These are phyloP conservation scores for Globisporangium okanoganense DNA, from an alignment of 352 stramenopile species.

Conservation along the genomic window DNA sequence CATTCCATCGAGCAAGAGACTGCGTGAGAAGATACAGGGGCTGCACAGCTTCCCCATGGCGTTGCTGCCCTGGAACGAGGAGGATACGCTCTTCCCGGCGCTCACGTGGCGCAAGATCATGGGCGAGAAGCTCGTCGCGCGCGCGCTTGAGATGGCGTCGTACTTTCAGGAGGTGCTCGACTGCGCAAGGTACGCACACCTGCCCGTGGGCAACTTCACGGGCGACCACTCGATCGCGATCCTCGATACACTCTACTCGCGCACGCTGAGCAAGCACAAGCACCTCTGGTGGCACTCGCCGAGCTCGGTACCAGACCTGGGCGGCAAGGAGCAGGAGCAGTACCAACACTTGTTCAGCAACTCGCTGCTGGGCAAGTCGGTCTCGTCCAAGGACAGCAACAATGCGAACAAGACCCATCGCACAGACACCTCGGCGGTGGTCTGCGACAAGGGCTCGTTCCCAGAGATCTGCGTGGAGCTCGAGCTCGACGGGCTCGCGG, in stretches of 20 bases:
- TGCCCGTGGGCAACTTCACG: conserved; percentile 95
- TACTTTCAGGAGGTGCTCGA: conserved; percentile 90
- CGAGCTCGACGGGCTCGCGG: conserved; percentile 65
- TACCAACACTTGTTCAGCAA: conserved; percentile 66
- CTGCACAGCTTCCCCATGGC: conserved; percentile 93
- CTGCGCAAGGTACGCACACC: conserved; percentile 85
- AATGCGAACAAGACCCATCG: conserved; percentile 21
- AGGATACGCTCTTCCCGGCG: conserved; percentile 80
- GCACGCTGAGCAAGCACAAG: conserved; percentile 91
- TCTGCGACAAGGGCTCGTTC: conserved; percentile 93
- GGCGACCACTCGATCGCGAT: conserved; percentile 89
- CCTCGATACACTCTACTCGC: conserved; percentile 92
- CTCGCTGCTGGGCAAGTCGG: conserved; percentile 26
- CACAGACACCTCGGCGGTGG: conserved; percentile 55
- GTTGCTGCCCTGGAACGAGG: conserved; percentile 78
- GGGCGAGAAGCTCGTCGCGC: conserved; percentile 65
- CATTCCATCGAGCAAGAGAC: conserved; percentile 49
- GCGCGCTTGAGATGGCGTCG: conserved; percentile 77
- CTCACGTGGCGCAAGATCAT: conserved; percentile 94
- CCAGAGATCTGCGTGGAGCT: conserved; percentile 70
- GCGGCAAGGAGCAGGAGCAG: conserved; percentile 82
- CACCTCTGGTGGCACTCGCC: conserved; percentile 95
- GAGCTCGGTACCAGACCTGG: conserved; percentile 87
- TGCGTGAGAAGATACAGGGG: conserved; percentile 80
- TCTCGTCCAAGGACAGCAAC: conserved; percentile 15